Conservation (phyloP, 306 rosid species). For the Potentilla sterilis region DNA sequence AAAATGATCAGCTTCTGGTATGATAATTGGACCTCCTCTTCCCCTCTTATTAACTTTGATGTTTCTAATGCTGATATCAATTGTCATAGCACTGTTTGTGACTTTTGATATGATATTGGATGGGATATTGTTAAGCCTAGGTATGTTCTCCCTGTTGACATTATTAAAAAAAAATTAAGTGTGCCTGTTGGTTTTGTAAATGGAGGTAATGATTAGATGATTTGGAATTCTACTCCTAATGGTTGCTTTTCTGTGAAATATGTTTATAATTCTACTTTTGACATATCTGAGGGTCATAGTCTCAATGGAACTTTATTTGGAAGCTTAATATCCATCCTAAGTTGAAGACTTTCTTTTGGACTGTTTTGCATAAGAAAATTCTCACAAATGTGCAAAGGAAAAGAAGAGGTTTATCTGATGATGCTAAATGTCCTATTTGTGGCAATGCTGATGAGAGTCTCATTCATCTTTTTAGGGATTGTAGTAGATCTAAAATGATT, state of each 20-base stretch:
- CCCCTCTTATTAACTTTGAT: too few relatives aligned
- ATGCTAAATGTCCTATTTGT: not conserved
- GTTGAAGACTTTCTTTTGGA: not conserved
- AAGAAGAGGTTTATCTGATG: not conserved
- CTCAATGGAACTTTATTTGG: not conserved
- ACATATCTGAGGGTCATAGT: fast-evolving
- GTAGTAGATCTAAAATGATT: not conserved
- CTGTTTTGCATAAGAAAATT: not conserved
- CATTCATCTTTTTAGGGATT: not conserved
- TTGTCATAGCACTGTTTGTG: not conserved
- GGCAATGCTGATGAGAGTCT: not conserved
- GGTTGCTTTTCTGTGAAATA: not conserved
- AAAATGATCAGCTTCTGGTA: too few relatives aligned
- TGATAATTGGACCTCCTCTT: not conserved
- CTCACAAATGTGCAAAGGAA: not conserved
- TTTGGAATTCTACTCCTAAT: not conserved
- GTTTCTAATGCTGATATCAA: not conserved
- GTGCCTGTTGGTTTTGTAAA: not conserved
- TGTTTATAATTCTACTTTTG: not conserved
- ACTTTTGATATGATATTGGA: not conserved
- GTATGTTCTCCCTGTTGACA: too few relatives aligned
- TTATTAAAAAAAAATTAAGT: not conserved
- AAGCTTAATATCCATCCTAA: not conserved
- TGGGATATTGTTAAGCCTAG: not conserved
- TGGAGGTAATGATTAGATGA: not conserved